phyloP scores from a whole-genome alignment of 805 yeast genomes.

The Saccharomycopsis lassenensis region DNA sequence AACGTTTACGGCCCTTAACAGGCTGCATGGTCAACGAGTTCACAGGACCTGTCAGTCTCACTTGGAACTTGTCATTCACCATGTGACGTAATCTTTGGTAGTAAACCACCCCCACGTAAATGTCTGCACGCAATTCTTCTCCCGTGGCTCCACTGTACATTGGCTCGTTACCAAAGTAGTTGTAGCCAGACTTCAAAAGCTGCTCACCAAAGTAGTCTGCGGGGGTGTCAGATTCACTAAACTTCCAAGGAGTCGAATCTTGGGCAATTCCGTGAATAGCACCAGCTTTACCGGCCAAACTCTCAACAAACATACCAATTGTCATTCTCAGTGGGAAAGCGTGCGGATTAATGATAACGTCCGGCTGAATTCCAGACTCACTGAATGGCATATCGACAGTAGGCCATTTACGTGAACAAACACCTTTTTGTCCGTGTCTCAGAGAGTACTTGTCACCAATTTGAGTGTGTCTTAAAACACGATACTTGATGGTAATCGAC shows the following conservation, averaged over 20 bases:
- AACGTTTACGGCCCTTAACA: conserved; percentile 96
- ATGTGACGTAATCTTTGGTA: conserved; percentile 97
- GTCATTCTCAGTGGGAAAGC: conserved; percentile 99
- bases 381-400: conserved; percentile 93
- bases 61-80: conserved; percentile 99
- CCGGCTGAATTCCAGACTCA: conserved; percentile 95
- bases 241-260: conserved; percentile 94
- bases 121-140: conserved; percentile 92
- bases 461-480: conserved; percentile 83
- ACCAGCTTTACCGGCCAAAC: conserved; percentile 98
- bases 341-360: conserved; percentile 94
- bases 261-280: conserved; percentile 96
- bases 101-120: conserved; percentile 93
- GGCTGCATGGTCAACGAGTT: conserved; percentile 98
- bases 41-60: conserved; percentile 97
- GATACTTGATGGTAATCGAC: conserved; percentile 72
- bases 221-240: conserved; percentile 85
- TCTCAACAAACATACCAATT: conserved; percentile 98
- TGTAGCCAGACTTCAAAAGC: conserved; percentile 76
- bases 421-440: conserved; percentile 98
- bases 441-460: conserved; percentile 98
- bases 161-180: conserved; percentile 97
- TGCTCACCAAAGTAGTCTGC: conserved; percentile 98
- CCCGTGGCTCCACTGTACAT: conserved; percentile 99
- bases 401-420: conserved; percentile 97